Percentiles rank a stretch among this genome's conserved stretches.
phyloP scores from a whole-genome alignment of 192 early-diverging fungal species.

The Coemansia aciculifera region DNA sequence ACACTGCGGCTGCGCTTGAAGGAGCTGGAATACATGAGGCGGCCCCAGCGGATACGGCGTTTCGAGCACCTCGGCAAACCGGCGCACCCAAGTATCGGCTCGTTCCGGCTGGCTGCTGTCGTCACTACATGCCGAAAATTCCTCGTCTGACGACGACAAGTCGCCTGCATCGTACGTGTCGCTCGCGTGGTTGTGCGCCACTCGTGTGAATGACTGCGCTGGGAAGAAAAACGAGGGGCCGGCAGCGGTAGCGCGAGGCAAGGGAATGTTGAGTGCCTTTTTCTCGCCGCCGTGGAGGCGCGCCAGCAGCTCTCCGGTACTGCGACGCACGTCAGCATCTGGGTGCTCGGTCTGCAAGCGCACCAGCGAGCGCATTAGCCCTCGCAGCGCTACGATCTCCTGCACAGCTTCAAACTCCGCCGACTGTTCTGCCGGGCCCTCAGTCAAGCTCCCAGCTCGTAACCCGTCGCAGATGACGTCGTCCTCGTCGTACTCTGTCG shows the following conservation, averaged over 20 bases:
- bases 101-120: constrained; percentile 12
- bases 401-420: constrained; percentile 46
- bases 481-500: constrained; percentile 43
- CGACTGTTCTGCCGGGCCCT: constrained; percentile 24
- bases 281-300: constrained; percentile 33
- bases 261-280: constrained; percentile 37
- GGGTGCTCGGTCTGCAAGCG: constrained; percentile 43
- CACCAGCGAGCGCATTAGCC: constrained; percentile 33
- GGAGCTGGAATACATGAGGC: constrained; percentile 46
- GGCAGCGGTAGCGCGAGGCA: constrained; percentile 24
- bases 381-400: constrained; percentile 37
- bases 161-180: constrained; percentile 18
- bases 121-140: constrained; percentile 34
- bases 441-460: not conserved
- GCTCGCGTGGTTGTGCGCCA: constrained; percentile 7
- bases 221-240: constrained; percentile 48
- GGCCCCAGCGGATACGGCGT: constrained; percentile 35
- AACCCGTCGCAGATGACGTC: constrained; percentile 30
- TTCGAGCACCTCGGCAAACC: constrained; percentile 20
- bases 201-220: constrained; percentile 25
- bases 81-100: constrained; percentile 27
- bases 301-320: constrained; percentile 28
- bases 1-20: constrained; percentile 41
- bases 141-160: constrained; percentile 41
- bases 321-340: constrained; percentile 26